A percentile compares a stretch with the other conserved stretches of the same genome.
These are phyloP conservation scores for Solanum acaule DNA, from an alignment of 257 asterid genomes.

Conservation along the genomic window DNA sequence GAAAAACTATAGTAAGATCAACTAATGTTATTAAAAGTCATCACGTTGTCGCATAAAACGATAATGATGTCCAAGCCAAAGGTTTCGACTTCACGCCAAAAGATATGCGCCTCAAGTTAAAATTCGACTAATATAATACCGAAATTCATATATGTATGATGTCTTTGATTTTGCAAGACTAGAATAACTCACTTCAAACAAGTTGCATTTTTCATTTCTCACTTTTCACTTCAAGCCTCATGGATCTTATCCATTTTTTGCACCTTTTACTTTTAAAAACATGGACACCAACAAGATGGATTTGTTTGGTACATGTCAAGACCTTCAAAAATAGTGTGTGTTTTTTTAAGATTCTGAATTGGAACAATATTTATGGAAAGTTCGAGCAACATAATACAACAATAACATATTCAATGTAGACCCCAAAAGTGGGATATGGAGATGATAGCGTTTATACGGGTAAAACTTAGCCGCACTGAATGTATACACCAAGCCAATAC, in stretches of 20 bases:
- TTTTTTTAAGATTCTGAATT: not conserved
- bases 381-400: not conserved
- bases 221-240: not conserved
- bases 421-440: too few relatives aligned
- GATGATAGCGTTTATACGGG: too few relatives aligned
- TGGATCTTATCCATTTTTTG: not conserved
- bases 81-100: not conserved
- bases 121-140: not conserved
- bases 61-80: not conserved
- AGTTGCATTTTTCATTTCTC: not conserved
- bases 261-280: not conserved
- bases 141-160: not conserved
- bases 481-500: too few relatives aligned
- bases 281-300: not conserved
- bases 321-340: not conserved
- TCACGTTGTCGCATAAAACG: not conserved
- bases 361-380: not conserved
- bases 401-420: not conserved
- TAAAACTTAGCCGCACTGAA: too few relatives aligned
- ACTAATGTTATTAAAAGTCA: not conserved
- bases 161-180: too few relatives aligned
- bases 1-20: too few relatives aligned
- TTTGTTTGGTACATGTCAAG: not conserved
- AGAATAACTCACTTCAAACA: too few relatives aligned
- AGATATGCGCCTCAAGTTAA: not conserved